A percentile compares a stretch with the other conserved stretches of the same genome.
Evolutionary conservation across 139 green algal species (phyloP).

Genomic region (Ettlia oleoabundans): DNA sequence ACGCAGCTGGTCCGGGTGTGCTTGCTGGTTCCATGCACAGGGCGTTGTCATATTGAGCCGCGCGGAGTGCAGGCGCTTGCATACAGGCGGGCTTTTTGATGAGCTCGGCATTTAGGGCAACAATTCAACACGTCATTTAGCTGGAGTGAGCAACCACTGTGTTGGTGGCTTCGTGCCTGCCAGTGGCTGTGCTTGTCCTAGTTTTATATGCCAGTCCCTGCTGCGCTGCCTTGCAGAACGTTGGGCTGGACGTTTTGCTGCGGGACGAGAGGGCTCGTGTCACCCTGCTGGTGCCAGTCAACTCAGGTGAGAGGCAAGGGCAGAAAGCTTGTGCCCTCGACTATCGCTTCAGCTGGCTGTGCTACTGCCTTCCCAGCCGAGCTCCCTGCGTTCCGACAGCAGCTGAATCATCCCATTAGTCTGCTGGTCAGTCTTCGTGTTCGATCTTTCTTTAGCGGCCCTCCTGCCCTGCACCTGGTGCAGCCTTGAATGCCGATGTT

Average conservation of each 20-base stretch:
- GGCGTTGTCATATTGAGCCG: too few species aligned
- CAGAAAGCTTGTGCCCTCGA: too few species aligned
- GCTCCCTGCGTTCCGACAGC: neutral
- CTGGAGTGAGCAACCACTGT: too few species aligned
- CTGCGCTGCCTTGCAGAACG: neutral
- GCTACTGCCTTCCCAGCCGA: neutral
- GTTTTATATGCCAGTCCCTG: neutral
- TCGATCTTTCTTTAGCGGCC: neutral
- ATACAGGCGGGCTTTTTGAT: too few species aligned
- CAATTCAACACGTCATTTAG: too few species aligned
- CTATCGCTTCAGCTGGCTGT: neutral
- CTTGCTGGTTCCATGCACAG: too few species aligned
- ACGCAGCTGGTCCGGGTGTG: conserved; percentile 25
- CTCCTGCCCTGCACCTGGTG: neutral
- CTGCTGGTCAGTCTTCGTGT: neutral
- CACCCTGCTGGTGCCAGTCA: conserved; percentile 45
- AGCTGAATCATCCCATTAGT: neutral
- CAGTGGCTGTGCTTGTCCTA: neutral
- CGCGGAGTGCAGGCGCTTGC: too few species aligned
- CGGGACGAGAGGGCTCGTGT: neutral
- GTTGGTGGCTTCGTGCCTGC: too few species aligned
- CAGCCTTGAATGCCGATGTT: conserved; percentile 24
- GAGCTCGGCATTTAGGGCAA: too few species aligned
- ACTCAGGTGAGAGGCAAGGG: conserved; percentile 13
- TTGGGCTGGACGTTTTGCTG: conserved; percentile 28